These are phyloP conservation scores for Medicago ruthenica DNA, from an alignment of 306 rosid species.

Conservation along the genomic window DNA sequence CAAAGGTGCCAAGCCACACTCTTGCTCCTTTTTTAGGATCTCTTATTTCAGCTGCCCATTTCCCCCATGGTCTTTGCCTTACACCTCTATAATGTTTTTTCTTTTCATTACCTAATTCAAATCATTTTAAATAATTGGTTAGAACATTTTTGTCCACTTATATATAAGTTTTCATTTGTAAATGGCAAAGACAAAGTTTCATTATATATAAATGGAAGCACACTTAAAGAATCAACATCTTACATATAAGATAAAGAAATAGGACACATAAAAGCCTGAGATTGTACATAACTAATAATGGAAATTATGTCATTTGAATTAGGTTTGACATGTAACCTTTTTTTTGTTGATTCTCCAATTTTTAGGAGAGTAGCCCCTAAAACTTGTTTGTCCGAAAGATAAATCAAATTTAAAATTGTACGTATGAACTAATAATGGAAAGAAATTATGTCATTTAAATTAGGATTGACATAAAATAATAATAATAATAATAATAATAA, in stretches of 20 bases:
- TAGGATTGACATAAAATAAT: constrained; percentile 5
- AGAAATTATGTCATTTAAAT: neutral
- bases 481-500: neutral
- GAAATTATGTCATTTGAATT: too few species aligned
- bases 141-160: neutral
- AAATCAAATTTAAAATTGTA: too few species aligned
- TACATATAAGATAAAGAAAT: neutral
- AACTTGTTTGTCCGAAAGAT: too few species aligned
- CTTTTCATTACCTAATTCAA: constrained; percentile 24
- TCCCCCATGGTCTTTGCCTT: constrained; percentile 63
- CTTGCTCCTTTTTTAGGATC: constrained; percentile 61
- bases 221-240: neutral
- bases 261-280: neutral
- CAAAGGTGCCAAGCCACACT: constrained; percentile 68
- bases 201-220: neutral
- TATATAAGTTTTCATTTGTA: neutral
- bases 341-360: too few species aligned
- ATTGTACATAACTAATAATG: neutral
- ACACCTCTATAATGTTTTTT: constrained; percentile 61
- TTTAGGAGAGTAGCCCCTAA: too few species aligned
- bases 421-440: neutral
- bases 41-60: constrained; percentile 66
- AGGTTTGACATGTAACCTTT: too few species aligned
- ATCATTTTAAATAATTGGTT: neutral
- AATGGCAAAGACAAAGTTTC: too few species aligned